Evolutionary conservation across 805 yeast species (phyloP).

Genomic region (Ogataea ramenticola): DNA sequence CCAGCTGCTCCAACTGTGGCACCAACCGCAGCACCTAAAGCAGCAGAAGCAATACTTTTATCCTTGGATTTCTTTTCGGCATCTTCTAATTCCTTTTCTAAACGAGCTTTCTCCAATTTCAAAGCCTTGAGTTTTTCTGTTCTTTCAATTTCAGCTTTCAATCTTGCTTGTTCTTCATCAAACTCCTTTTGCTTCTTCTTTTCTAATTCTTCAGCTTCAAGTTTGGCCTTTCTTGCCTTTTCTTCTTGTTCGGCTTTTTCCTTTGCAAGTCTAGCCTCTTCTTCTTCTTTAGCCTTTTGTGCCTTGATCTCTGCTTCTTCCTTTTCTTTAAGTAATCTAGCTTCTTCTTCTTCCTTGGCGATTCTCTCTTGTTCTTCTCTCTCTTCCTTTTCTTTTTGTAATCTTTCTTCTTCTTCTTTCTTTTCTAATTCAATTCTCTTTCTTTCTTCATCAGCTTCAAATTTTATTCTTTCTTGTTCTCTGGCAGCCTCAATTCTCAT

Average conservation of each 20-base stretch:
- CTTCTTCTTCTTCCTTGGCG: conserved; percentile 18
- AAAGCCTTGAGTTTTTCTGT: conserved; percentile 22
- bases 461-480: conserved; percentile 37
- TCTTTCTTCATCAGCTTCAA: conserved; percentile 32
- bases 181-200: conserved; percentile 25
- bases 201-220: conserved; percentile 15
- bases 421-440: conserved; percentile 34
- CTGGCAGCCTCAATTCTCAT: conserved; percentile 36
- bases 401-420: conserved; percentile 14
- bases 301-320: conserved; percentile 26
- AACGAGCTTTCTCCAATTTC: conserved; percentile 31
- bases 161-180: conserved; percentile 30
- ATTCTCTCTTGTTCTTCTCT: conserved; percentile 22
- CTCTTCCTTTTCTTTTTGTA: conserved; percentile 14
- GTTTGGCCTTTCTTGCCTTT: conserved; percentile 28
- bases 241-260: conserved; percentile 24
- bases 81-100: conserved; percentile 24
- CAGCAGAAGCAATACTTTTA: conserved; percentile 20
- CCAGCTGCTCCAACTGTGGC: conserved; percentile 9
- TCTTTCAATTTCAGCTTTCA: conserved; percentile 32
- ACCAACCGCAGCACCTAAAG: conserved; percentile 21
- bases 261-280: conserved; percentile 7
- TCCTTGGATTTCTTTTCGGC: conserved; percentile 29
- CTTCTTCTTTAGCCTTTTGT: conserved; percentile 20
- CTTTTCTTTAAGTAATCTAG: conserved; percentile 7